phyloP scores from a whole-genome alignment of 2,329 filamentous ascomycete species.

The Phialophora verrucosa region DNA sequence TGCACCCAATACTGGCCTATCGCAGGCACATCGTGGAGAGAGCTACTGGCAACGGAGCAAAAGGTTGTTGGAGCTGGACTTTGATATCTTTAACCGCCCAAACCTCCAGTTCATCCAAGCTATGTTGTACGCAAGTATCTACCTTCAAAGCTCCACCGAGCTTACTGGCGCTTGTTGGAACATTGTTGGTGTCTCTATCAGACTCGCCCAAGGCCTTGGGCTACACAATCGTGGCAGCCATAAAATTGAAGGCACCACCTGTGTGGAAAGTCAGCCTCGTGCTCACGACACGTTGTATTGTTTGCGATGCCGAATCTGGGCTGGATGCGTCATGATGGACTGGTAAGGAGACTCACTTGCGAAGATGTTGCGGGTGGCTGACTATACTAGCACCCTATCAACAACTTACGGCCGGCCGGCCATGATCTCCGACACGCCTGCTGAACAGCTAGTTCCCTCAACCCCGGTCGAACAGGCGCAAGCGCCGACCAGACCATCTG shows the following conservation, averaged over 20 bases:
- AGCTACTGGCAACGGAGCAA: slow-evolving; percentile 36
- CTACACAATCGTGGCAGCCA: slow-evolving; percentile 44
- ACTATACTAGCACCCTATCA: slow-evolving; percentile 4
- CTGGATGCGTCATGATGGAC: slow-evolving; percentile 47
- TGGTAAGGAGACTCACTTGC: slow-evolving; percentile 13
- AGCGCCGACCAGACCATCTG: neutral
- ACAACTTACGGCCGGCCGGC: slow-evolving; percentile 16
- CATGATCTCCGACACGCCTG: slow-evolving; percentile 3
- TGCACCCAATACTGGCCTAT: slow-evolving; percentile 48
- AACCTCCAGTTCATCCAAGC: slow-evolving; percentile 55
- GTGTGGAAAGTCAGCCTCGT: slow-evolving; percentile 29
- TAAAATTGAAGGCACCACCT: slow-evolving; percentile 6
- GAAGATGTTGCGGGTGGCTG: neutral
- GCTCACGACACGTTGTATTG: slow-evolving; percentile 40
- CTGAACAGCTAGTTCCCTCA: neutral
- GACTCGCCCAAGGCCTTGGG: slow-evolving; percentile 58
- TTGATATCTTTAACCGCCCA: slow-evolving; percentile 48
- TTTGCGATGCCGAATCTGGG: slow-evolving; percentile 40
- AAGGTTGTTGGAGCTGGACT: slow-evolving; percentile 42
- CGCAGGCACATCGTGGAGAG: slow-evolving; percentile 44
- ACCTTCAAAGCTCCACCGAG: slow-evolving; percentile 55
- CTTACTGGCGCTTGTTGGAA: slow-evolving; percentile 57
- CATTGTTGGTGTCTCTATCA: slow-evolving; percentile 53
- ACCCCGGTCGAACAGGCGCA: neutral
- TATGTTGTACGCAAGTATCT: slow-evolving; percentile 55